Conservation (phyloP, 441 rosid genomes). For the Pelargonium cotyledonis region DNA sequence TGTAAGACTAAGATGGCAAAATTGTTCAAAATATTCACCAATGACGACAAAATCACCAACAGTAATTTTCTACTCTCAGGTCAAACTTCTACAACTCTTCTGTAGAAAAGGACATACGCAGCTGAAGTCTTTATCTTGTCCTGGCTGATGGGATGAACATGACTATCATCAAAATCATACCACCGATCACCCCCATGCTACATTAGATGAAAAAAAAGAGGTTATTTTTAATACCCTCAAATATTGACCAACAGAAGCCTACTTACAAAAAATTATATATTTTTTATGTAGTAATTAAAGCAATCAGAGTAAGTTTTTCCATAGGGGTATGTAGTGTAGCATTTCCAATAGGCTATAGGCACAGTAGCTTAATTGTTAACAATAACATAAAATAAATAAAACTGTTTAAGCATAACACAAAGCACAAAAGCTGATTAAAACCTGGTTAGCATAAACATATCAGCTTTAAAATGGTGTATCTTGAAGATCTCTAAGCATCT, state of each 20-base stretch:
- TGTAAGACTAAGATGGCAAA: slow-evolving; percentile 19
- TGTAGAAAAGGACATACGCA: slow-evolving; percentile 92
- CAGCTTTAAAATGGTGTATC: background rate
- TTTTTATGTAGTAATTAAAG: background rate
- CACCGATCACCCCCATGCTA: slow-evolving; percentile 90
- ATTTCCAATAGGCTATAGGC: slow-evolving; percentile 4
- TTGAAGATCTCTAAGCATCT: background rate
- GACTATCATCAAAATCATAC: slow-evolving; percentile 93
- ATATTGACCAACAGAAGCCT: background rate
- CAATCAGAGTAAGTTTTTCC: background rate
- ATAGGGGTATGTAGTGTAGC: background rate
- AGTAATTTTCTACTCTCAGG: slow-evolving; percentile 13
- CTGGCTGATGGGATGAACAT: slow-evolving; percentile 55
- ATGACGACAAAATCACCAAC: slow-evolving; percentile 12
- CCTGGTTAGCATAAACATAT: background rate
- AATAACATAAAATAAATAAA: background rate
- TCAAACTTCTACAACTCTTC: slow-evolving; percentile 60
- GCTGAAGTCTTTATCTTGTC: slow-evolving; percentile 92
- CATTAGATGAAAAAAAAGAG: slow-evolving; percentile 19
- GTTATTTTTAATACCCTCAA: background rate
- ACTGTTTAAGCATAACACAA: background rate
- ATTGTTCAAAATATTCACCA: slow-evolving; percentile 20
- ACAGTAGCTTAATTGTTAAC: background rate
- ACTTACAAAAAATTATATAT: background rate
- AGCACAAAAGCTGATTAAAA: background rate